phyloP scores from a whole-genome alignment of 1,284 basidiomycete species.

The Ceratobasidium sp. region DNA sequence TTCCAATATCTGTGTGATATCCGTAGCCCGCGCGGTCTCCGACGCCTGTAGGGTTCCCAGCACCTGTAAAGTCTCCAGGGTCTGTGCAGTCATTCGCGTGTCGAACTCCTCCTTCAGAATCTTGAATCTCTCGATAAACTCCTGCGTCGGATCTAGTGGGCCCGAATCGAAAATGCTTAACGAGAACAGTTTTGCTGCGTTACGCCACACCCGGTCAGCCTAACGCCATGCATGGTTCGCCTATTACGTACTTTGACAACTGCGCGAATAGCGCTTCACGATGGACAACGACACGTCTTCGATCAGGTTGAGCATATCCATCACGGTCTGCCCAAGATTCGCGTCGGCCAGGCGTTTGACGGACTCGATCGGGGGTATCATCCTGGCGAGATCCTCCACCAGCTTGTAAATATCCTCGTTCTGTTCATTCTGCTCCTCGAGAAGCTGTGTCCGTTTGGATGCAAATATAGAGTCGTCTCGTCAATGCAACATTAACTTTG shows the following conservation, averaged over 20 bases:
- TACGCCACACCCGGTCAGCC: not conserved
- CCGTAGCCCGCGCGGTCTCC: too few relatives aligned
- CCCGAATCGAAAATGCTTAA: not conserved
- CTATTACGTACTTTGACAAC: not conserved
- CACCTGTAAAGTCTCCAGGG: not conserved
- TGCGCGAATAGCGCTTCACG: not conserved
- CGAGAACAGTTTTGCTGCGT: not conserved
- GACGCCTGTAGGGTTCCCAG: too few relatives aligned
- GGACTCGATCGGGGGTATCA: not conserved
- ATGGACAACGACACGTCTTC: slow-evolving; percentile 16
- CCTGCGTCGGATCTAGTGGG: not conserved
- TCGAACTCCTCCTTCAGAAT: not conserved
- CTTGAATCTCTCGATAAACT: slow-evolving; percentile 1
- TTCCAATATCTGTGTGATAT: too few relatives aligned
- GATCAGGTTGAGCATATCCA: slow-evolving; percentile 5
- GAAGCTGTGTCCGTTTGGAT: not conserved
- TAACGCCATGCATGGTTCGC: too few relatives aligned
- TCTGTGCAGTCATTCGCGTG: not conserved
- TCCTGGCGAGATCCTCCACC: not conserved
- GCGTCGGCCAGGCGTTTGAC: not conserved
- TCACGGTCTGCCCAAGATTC: not conserved
- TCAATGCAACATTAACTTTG: too few relatives aligned
- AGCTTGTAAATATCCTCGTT: not conserved
- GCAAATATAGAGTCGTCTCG: too few relatives aligned
- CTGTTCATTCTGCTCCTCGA: not conserved